Evolutionary conservation across 2,329 filamentous ascomycete species (phyloP).

Genomic region (Phialophora tarda): DNA sequence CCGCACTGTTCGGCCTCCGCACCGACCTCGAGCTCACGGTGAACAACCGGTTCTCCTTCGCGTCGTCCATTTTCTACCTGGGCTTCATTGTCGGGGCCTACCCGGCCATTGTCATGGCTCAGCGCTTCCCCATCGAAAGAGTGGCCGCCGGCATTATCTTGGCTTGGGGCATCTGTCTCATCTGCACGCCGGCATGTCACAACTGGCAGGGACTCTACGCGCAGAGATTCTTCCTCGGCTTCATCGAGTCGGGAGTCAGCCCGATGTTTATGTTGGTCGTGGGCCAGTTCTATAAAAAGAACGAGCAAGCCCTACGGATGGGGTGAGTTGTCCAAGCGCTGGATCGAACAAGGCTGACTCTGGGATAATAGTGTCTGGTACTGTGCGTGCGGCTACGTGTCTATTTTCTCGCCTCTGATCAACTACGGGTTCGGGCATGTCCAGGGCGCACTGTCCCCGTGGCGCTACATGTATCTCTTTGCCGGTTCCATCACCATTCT

Average conservation of each 20-base stretch:
- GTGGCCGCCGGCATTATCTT: neutral
- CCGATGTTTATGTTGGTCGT: neutral
- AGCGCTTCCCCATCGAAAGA: neutral
- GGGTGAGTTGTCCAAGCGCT: no score
- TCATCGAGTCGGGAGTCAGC: neutral
- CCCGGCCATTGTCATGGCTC: neutral
- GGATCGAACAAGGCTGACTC: neutral
- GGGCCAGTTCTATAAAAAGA: neutral
- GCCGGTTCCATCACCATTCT: slow-evolving; percentile 67
- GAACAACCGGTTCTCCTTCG: neutral
- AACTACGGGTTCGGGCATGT: slow-evolving; percentile 70
- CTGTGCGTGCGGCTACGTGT: slow-evolving; percentile 50
- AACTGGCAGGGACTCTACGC: neutral
- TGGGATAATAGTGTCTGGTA: slow-evolving; percentile 13
- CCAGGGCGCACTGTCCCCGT: slow-evolving; percentile 54
- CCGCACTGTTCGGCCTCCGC: slow-evolving; percentile 53
- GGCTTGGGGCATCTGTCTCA: neutral
- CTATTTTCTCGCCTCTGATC: slow-evolving; percentile 57
- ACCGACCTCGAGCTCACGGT: slow-evolving; percentile 44
- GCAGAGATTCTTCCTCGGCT: neutral
- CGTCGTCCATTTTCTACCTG: neutral
- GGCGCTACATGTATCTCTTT: slow-evolving; percentile 74
- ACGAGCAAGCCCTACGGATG: neutral
- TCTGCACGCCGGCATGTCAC: neutral
- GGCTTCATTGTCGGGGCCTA: neutral